A percentile compares a stretch with the other conserved stretches of the same genome.
Evolutionary conservation across 2,329 filamentous ascomycete genomes (phyloP).

Genomic region (Diaporthe batatas): DNA sequence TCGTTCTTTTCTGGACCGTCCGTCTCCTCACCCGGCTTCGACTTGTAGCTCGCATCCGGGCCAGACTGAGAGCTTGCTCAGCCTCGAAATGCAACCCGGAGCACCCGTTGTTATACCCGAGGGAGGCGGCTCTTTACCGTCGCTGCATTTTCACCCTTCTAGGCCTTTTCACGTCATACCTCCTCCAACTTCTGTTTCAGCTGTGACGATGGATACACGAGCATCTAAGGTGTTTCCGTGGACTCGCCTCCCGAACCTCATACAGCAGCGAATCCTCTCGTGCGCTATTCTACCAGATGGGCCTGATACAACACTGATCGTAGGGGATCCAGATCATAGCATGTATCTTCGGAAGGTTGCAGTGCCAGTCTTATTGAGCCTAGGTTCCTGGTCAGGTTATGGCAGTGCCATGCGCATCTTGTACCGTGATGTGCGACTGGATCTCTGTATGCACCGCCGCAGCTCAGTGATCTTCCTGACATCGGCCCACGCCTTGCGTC

Average conservation of each 20-base stretch:
- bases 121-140: conserved; percentile 15
- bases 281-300: conserved; percentile 21
- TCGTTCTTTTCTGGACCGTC: neutral
- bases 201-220: neutral
- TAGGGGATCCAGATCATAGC: conserved; percentile 16
- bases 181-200: neutral
- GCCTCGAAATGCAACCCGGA: conserved; percentile 12
- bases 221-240: neutral
- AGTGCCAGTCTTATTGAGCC: conserved; percentile 35
- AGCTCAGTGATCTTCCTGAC: conserved; percentile 38
- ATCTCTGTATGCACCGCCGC: neutral
- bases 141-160: conserved; percentile 12
- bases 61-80: conserved; percentile 9
- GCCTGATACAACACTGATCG: neutral
- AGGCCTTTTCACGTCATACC: neutral
- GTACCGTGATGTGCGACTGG: conserved; percentile 25
- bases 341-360: conserved; percentile 11
- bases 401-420: conserved; percentile 19
- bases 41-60: conserved; percentile 16
- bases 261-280: conserved; percentile 27
- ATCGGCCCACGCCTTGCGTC: neutral
- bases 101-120: neutral
- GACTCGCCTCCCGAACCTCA: conserved; percentile 16
- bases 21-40: neutral
- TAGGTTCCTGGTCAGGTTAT: conserved; percentile 30